phyloP scores from a whole-genome alignment of 2,329 filamentous ascomycete species.

The Lachnellula arida region DNA sequence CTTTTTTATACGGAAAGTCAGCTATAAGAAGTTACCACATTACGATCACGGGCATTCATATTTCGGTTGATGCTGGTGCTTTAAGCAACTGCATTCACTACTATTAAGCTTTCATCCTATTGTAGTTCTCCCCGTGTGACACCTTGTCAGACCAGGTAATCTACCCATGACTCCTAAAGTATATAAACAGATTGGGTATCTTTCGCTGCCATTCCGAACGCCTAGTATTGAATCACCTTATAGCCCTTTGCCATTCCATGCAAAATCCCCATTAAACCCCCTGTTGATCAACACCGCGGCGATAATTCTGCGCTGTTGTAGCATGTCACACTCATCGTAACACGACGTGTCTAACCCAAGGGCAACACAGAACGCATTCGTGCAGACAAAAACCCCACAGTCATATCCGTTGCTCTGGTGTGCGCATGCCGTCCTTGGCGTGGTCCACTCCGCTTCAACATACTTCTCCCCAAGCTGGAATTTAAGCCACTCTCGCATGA shows the following conservation, averaged over 20 bases:
- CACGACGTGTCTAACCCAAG: slow-evolving; percentile 36
- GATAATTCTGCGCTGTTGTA: slow-evolving; percentile 55
- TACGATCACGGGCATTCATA: too few relatives aligned
- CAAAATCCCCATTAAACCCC: slow-evolving; percentile 59
- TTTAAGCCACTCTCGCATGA: slow-evolving; percentile 51
- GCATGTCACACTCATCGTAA: slow-evolving; percentile 52
- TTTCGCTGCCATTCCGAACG: slow-evolving; percentile 16
- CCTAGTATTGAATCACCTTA: slow-evolving; percentile 12
- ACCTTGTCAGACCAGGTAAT: neutral
- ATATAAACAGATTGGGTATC: slow-evolving; percentile 24
- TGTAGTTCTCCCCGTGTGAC: neutral
- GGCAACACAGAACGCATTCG: slow-evolving; percentile 61
- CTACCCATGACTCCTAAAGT: neutral
- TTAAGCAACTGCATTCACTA: too few relatives aligned
- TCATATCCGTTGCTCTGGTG: slow-evolving; percentile 64
- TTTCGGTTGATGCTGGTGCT: too few relatives aligned
- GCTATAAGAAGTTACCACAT: too few relatives aligned
- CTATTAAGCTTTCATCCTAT: neutral
- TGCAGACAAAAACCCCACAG: slow-evolving; percentile 72
- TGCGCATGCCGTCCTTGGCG: slow-evolving; percentile 46
- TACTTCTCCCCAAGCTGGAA: slow-evolving; percentile 54
- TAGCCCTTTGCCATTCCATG: slow-evolving; percentile 22
- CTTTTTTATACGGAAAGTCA: too few relatives aligned
- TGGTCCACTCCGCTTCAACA: slow-evolving; percentile 54
- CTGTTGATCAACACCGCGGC: slow-evolving; percentile 62